phyloP scores from a whole-genome alignment of 371 early-diverging fungal species.

The Mucor saturninus region DNA sequence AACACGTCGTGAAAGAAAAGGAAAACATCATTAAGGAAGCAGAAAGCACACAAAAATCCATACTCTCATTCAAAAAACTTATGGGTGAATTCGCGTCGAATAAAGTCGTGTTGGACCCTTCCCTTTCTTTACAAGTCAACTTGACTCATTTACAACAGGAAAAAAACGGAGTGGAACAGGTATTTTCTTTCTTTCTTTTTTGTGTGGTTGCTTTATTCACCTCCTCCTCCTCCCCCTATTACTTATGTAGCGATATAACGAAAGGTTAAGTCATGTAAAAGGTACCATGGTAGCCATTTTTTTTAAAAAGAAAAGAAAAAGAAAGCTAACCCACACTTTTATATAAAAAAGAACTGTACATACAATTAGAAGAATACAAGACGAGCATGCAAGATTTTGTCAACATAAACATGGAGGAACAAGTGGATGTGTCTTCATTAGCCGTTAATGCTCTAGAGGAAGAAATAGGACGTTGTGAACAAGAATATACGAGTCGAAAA shows the following conservation, averaged over 20 bases:
- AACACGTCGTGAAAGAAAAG: slow-evolving; percentile 8
- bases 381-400: slow-evolving; percentile 33
- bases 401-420: slow-evolving; percentile 30
- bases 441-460: slow-evolving; percentile 44
- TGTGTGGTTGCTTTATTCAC: background rate
- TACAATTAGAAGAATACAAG: slow-evolving; percentile 23
- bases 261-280: slow-evolving; percentile 16
- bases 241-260: slow-evolving; percentile 23
- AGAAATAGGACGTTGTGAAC: slow-evolving; percentile 42
- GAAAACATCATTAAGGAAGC: slow-evolving; percentile 13
- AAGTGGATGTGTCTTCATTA: slow-evolving; percentile 44
- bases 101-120: slow-evolving; percentile 8
- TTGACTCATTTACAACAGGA: slow-evolving; percentile 19
- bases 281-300: slow-evolving; percentile 9
- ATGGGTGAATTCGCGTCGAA: slow-evolving; percentile 31
- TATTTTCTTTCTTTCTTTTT: background rate
- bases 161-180: slow-evolving; percentile 20
- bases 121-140: slow-evolving; percentile 13
- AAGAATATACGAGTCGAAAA: slow-evolving; percentile 35
- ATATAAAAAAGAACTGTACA: slow-evolving; percentile 23
- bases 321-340: background rate
- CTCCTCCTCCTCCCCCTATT: background rate
- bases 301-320: background rate
- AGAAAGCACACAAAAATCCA: slow-evolving; percentile 8
- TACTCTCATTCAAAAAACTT: slow-evolving; percentile 18